Conservation (phyloP, 2,329 filamentous ascomycete genomes). For the Nothomitra cinnamomea region DNA sequence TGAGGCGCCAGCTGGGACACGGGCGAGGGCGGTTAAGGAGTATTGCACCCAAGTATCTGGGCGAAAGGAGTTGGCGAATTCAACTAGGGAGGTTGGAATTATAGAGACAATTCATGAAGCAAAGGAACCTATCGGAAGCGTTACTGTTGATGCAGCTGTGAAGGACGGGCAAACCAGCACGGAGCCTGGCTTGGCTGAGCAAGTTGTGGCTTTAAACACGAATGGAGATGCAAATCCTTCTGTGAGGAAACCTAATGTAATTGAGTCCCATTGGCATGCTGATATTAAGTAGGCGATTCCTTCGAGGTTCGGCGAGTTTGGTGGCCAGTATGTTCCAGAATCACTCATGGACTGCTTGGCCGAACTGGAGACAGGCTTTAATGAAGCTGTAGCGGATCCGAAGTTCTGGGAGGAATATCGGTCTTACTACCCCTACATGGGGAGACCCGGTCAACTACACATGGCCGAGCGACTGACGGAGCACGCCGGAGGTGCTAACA, state of each 20-base stretch:
- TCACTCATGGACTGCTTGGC: slow-evolving; percentile 93
- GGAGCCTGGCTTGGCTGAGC: slow-evolving; percentile 58
- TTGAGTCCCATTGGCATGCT: too few relatives aligned
- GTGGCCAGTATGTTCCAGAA: slow-evolving; percentile 94
- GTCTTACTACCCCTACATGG: slow-evolving; percentile 95
- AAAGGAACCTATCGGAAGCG: slow-evolving; percentile 37
- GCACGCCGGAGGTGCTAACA: slow-evolving; percentile 78
- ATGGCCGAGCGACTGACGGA: slow-evolving; percentile 76
- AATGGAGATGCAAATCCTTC: slow-evolving; percentile 25
- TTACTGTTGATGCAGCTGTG: slow-evolving; percentile 54
- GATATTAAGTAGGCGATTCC: slow-evolving; percentile 41
- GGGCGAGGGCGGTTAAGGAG: slow-evolving; percentile 59
- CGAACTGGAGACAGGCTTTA: slow-evolving; percentile 82
- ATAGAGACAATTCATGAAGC: slow-evolving; percentile 48
- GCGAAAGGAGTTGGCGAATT: slow-evolving; percentile 29
- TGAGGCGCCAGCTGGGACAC: slow-evolving; percentile 47
- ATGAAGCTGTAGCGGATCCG: slow-evolving; percentile 69
- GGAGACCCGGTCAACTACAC: slow-evolving; percentile 81
- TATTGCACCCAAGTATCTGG: slow-evolving; percentile 65
- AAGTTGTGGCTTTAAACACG: slow-evolving; percentile 67
- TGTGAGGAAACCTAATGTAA: too few relatives aligned
- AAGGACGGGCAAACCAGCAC: slow-evolving; percentile 35
- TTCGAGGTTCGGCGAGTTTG: slow-evolving; percentile 84
- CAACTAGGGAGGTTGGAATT: slow-evolving; percentile 50
- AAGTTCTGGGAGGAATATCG: slow-evolving; percentile 95